phyloP scores from a whole-genome alignment of 202 grass and related monocot species.

The Panicum hallii region DNA sequence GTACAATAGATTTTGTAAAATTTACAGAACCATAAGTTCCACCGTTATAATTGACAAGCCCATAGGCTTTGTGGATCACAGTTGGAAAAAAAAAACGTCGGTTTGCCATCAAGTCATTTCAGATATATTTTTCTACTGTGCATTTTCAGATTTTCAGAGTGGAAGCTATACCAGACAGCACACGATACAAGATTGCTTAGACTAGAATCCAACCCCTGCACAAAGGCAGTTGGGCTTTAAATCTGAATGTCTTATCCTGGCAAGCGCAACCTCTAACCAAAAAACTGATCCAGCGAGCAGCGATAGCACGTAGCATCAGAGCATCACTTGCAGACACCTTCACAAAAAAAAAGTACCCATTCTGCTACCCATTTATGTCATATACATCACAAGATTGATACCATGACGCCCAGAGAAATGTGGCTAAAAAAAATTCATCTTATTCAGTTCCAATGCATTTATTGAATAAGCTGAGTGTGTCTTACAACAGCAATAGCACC shows the following conservation, averaged over 20 bases:
- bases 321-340: not conserved
- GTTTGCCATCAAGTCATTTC: too few species aligned
- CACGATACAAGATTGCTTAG: too few species aligned
- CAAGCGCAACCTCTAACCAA: not conserved
- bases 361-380: not conserved
- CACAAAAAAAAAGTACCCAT: not conserved
- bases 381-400: not conserved
- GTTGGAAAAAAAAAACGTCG: too few species aligned
- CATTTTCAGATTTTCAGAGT: too few species aligned
- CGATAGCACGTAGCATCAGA: not conserved
- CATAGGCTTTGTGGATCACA: too few species aligned
- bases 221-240: not conserved
- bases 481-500: slow-evolving; percentile 55
- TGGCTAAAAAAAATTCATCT: not conserved
- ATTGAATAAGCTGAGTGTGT: slow-evolving; percentile 49
- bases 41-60: too few species aligned
- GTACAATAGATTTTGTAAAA: too few species aligned
- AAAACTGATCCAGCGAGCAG: not conserved
- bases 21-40: too few species aligned
- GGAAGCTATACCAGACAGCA: too few species aligned
- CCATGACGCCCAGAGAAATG: not conserved
- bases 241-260: not conserved
- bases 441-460: slow-evolving; percentile 52
- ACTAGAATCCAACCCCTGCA: too few species aligned
- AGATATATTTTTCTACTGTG: too few species aligned